Conservation (phyloP, 2,329 filamentous ascomycete species). For the Didymella glomerata region DNA sequence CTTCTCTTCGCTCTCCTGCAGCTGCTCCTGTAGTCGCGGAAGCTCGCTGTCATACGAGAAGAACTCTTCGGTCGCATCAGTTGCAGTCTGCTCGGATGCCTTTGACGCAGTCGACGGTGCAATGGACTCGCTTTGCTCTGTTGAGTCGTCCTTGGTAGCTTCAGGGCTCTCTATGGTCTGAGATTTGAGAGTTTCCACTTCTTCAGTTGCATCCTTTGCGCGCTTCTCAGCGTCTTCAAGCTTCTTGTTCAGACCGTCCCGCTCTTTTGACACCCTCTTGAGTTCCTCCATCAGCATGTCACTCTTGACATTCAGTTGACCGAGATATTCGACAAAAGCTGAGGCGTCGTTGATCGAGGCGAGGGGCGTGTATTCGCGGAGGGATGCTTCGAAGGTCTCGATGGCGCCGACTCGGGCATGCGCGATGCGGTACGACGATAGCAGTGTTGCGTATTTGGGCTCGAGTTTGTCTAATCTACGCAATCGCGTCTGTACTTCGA, state of each 20-base stretch:
- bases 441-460: conserved; percentile 71
- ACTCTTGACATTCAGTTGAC: conserved; percentile 82
- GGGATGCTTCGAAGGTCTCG: conserved; percentile 88
- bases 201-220: conserved; percentile 68
- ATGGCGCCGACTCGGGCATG: conserved; percentile 87
- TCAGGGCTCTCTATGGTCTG: conserved; percentile 29
- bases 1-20: conserved; percentile 74
- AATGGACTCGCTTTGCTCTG: conserved; percentile 37
- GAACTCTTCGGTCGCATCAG: conserved; percentile 71
- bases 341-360: conserved; percentile 86
- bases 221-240: conserved; percentile 73
- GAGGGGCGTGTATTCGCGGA: conserved; percentile 91
- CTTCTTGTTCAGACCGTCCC: conserved; percentile 81
- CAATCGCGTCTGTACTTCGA: conserved; percentile 77
- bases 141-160: conserved; percentile 38
- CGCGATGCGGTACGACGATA: conserved; percentile 81
- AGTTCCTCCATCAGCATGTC: conserved; percentile 96
- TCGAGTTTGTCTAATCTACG: conserved; percentile 91
- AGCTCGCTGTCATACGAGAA: conserved; percentile 93
- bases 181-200: conserved; percentile 65
- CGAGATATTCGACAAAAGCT: conserved; percentile 87
- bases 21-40: conserved; percentile 78
- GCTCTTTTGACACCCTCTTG: conserved; percentile 83
- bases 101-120: conserved; percentile 39
- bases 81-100: conserved; percentile 32